Evolutionary conservation across 2,329 filamentous ascomycete genomes (phyloP), one percentile per base, ranked within the genome.

Genomic region (Lomentospora prolificans): DNA sequence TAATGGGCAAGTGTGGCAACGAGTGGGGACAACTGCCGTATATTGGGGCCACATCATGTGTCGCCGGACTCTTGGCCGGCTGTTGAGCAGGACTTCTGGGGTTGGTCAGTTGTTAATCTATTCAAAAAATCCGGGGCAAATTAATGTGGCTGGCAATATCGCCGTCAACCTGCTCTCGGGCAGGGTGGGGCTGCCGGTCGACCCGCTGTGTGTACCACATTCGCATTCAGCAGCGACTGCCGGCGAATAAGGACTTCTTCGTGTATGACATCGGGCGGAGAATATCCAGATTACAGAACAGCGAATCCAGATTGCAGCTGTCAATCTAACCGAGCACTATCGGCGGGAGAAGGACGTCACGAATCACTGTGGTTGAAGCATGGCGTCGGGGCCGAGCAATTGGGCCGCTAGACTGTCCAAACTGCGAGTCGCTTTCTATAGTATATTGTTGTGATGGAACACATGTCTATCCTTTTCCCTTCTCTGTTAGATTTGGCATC

Each of bases 71-170:
- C 33, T 36, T n/a, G 17, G 7, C 30, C 51, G 51, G 51, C 51
- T 53, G 7, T 53, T 53, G 28, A n/a, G n/a, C 30, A 22, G 44
- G 8, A 4, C 51, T 12, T 36, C 17, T 53, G 12, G 30, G n/a
- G 30, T 39, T 53, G 51, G 51, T 27, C 51, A 12, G 51, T 3
- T 14, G 31, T 41, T 53, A 53, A 53, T 53, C n/a, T 53, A 53
- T 36, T n/a, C 3, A 53, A 53, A 53, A 53, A 14, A 39, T 31
- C 51, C 30, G 51, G 51, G 51, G 22, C 36, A 53, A 53, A 39
- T 36, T 22, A 4, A 14, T 9, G 8, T 17, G 51, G 31, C 14
- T 22, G 51, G n/a, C 17, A 53, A 53, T 53, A 33, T 53, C n/a
- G 30, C 30, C 9, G 31, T n/a, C 31, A 2, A 31, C 9, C 51